phyloP scores from a whole-genome alignment of 2,329 filamentous ascomycete genomes.

The Fusarium buharicum region DNA sequence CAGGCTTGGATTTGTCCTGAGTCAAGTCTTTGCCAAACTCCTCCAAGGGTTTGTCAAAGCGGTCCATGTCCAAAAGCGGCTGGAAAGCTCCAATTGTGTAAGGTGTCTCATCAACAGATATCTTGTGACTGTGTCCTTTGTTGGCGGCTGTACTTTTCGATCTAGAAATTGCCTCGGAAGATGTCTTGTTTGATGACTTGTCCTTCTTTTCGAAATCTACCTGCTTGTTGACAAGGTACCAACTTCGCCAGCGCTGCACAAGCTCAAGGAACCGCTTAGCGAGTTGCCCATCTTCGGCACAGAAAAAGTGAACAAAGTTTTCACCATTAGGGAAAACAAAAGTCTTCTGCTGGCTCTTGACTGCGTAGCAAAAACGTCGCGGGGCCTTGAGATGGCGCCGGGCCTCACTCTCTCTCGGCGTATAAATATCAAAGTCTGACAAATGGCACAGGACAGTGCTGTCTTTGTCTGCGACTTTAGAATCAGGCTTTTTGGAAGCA shows the following conservation, averaged over 20 bases:
- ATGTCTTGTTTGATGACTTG: constrained; percentile 23
- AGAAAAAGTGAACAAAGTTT: constrained; percentile 94
- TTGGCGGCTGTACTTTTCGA: constrained; percentile 33
- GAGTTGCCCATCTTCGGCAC: constrained; percentile 74
- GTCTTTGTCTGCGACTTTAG: constrained; percentile 71
- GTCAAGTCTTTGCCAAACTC: constrained; percentile 60
- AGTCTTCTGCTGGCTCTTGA: constrained; percentile 93
- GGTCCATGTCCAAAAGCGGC: constrained; percentile 72
- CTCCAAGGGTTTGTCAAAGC: constrained; percentile 65
- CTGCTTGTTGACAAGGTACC: constrained; percentile 84
- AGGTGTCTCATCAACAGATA: constrained; percentile 58
- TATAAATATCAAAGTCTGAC: constrained; percentile 93
- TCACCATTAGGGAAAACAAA: constrained; percentile 83
- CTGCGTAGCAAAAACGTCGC: constrained; percentile 84
- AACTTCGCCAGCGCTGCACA: constrained; percentile 87
- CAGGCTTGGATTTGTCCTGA: constrained; percentile 19
- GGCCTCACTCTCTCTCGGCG: constrained; percentile 73
- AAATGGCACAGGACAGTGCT: constrained; percentile 79
- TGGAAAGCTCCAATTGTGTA: constrained; percentile 75
- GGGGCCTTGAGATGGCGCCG: constrained; percentile 81
- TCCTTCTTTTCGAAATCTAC: constrained; percentile 58
- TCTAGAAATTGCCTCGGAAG: constrained; percentile 54
- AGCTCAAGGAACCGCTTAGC: constrained; percentile 76
- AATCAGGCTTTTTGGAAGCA: constrained; percentile 75
- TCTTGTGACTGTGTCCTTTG: constrained; percentile 49